Percentiles rank a stretch among this genome's conserved stretches.
Evolutionary conservation across 371 early-diverging fungal species (phyloP).

Genomic region (Circinella minor): DNA sequence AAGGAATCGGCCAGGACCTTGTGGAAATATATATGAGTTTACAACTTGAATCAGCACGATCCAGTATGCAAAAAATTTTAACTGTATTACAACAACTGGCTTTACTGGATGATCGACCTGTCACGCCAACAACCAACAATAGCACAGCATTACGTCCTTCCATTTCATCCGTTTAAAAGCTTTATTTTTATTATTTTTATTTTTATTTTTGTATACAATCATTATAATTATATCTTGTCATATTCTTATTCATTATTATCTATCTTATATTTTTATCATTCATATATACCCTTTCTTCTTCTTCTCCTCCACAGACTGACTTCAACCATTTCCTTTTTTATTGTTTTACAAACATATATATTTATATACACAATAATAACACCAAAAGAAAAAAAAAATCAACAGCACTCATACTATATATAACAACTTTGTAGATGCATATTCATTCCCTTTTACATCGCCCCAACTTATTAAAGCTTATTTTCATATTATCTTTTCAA

Average conservation of each 20-base stretch:
- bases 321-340: no score
- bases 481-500: no score
- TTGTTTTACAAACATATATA: no score
- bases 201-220: neutral
- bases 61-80: conserved; percentile 20
- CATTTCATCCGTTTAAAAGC: conserved; percentile 9
- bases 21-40: conserved; percentile 25
- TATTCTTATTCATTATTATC: neutral
- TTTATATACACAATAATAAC: no score
- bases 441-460: no score
- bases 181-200: conserved; percentile 4
- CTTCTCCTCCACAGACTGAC: no score
- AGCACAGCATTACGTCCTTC: conserved; percentile 4
- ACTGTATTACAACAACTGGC: conserved; percentile 13
- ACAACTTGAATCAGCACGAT: conserved; percentile 19
- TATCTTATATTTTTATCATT: neutral
- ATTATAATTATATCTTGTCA: neutral
- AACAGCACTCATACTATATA: no score
- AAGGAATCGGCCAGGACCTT: conserved; percentile 28
- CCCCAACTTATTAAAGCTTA: no score
- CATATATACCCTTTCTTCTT: no score
- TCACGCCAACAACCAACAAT: conserved; percentile 2
- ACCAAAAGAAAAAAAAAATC: no score
- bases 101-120: conserved; percentile 4
- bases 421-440: conserved; percentile 1